phyloP scores from a whole-genome alignment of 345 rosid species.

The Eucalyptus tenuipes region DNA sequence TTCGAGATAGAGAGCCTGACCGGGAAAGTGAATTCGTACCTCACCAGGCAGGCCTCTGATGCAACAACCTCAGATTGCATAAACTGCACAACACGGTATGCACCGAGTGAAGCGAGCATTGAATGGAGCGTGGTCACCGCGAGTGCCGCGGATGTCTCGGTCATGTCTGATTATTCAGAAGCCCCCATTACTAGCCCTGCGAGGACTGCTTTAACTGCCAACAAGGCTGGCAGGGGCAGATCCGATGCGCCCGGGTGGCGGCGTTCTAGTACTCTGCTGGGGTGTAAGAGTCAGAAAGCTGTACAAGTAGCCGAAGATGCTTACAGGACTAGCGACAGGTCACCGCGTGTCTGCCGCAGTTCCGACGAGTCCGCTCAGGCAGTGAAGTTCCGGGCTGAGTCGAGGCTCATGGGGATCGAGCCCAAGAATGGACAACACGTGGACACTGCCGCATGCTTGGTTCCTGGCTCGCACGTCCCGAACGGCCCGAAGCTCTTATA shows the following conservation, averaged over 20 bases:
- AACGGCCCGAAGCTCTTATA: background rate
- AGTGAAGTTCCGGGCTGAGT: slow-evolving; percentile 32
- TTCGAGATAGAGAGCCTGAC: slow-evolving; percentile 78
- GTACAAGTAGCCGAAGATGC: slow-evolving; percentile 50
- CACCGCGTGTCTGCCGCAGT: background rate
- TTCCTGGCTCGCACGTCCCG: background rate
- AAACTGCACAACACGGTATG: slow-evolving; percentile 37
- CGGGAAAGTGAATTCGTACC: slow-evolving; percentile 45
- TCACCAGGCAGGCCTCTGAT: slow-evolving; percentile 46
- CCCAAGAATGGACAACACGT: slow-evolving; percentile 8
- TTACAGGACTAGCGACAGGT: slow-evolving; percentile 15
- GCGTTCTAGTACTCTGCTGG: slow-evolving; percentile 27
- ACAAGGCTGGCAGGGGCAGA: background rate
- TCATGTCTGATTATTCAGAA: slow-evolving; percentile 48
- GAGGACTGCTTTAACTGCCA: background rate
- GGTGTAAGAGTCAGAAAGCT: slow-evolving; percentile 70
- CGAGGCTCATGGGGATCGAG: slow-evolving; percentile 19
- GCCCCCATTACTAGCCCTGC: background rate
- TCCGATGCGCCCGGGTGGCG: slow-evolving; percentile 14
- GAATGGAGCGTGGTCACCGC: slow-evolving; percentile 89
- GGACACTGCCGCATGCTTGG: background rate
- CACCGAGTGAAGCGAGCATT: slow-evolving; percentile 87
- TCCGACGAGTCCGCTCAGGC: background rate
- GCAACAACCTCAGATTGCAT: slow-evolving; percentile 29
- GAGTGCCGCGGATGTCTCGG: slow-evolving; percentile 65